Evolutionary conservation across 768 basidiomycete species (phyloP), one percentile per base, ranked within the genome.

Genomic region (Tubosaeta brunneosetosa): DNA sequence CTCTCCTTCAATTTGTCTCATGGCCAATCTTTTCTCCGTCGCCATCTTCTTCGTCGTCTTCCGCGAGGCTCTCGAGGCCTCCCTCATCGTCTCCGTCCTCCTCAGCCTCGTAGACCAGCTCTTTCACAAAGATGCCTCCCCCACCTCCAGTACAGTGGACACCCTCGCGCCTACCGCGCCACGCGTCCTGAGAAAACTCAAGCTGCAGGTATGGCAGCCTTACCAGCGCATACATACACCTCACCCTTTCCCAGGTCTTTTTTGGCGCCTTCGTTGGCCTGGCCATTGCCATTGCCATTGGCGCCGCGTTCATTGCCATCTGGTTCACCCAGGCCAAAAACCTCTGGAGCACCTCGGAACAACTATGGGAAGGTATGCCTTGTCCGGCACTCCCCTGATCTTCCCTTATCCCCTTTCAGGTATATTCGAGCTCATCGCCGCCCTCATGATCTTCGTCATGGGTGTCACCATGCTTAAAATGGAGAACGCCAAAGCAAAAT

Each of bases 31-130:
- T 50, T 97, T 97, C 73, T 90, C 88, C 52, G 80, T 94, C 51
- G 84, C 92, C 63, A 92, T 97, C 60, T 97, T 94, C 77, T 93
- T 97, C 80, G 93, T 97, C 73, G 84, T 94, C 73, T 93, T 95
- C 70, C 83, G 94, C 66, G 94, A 97, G 79, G 88, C 91, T 5
- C 79, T 97, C 57, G 94, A 97, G 75, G 89, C 92, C 4, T 84
- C 83, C 40, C 88, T 97, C 74, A 91, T 98, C 77, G 73, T 97
- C 67, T 89, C 91, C 6, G 91, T 95, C 52, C 81, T 98, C 44
- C 85, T 95, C 48, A 84, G 89, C 57, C 84, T 97, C 55, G 88
- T 91, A n/a, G 84, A 95, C 62, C 92, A 94, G 59, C 82, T 94
- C 57, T 78, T 88, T 6, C 66, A 75, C 45, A 72, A 74, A 2